These are phyloP conservation scores for Monilinia vaccinii-corymbosi DNA, from an alignment of 2,329 filamentous ascomycete species.

Conservation along the genomic window DNA sequence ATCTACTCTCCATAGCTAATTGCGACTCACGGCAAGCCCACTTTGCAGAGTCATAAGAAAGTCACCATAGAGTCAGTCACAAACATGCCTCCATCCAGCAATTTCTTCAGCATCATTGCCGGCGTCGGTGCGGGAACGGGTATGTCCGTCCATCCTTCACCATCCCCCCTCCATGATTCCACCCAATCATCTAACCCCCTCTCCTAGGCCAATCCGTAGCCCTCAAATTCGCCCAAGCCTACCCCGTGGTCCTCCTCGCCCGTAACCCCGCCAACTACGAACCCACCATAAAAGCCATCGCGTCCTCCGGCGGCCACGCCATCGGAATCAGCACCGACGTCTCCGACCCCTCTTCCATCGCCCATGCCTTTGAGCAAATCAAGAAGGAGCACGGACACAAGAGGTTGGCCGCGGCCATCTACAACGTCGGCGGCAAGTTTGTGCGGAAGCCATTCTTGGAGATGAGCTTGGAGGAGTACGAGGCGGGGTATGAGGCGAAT, in stretches of 20 bases:
- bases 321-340: slow-evolving; percentile 62
- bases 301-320: slow-evolving; percentile 55
- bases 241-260: slow-evolving; percentile 68
- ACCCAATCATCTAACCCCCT: not conserved
- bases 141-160: slow-evolving; percentile 14
- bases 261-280: slow-evolving; percentile 57
- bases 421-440: slow-evolving; percentile 52
- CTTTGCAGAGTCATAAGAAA: not conserved
- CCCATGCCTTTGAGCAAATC: slow-evolving; percentile 54
- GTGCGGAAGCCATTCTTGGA: slow-evolving; percentile 50
- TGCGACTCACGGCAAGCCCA: not conserved
- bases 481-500: slow-evolving; percentile 37
- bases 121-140: slow-evolving; percentile 64
- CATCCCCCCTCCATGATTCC: not conserved
- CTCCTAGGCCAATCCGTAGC: slow-evolving; percentile 39
- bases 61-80: not conserved
- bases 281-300: slow-evolving; percentile 61
- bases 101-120: slow-evolving; percentile 59
- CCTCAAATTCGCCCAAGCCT: slow-evolving; percentile 51
- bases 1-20: not conserved
- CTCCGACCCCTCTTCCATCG: slow-evolving; percentile 41
- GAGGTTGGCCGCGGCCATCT: slow-evolving; percentile 56
- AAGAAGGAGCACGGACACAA: slow-evolving; percentile 40
- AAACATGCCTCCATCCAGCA: slow-evolving; percentile 24
- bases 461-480: slow-evolving; percentile 40